Base-by-base conservation (phyloP, 495 filamentous ascomycete species). In the Chaetomium fimeti region DNA sequence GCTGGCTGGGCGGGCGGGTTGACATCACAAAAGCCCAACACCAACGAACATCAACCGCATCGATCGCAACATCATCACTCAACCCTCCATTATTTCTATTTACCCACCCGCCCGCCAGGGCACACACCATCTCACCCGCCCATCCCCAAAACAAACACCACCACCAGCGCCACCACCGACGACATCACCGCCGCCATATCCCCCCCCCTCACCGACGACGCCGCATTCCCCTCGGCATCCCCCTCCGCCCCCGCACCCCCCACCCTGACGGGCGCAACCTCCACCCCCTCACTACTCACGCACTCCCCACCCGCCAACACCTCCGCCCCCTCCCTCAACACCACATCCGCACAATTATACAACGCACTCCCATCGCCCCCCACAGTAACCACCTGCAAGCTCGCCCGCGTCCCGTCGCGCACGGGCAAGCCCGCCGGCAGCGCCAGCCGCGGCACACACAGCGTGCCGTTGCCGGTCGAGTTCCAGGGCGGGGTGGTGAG, bases 281-380 rank as follows among this genome's bases (percentile, higher is more conserved):
- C 60, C n/a, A 80, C 61, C 2, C 74, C 77, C 8, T 79, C 78
- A 24, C 75, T 74, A 51, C 82, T 87, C 58, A 72, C 72, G 74
- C 86, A 88, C 13, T 72, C 58, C 24, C 74, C 71, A n/a, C 68
- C 76, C 6, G 62, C 56, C 18, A 83, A 77, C 3, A 70, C 40
- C 16, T 62, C 68, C 6, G 81, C 85, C 13, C 75, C 71, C 51
- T 75, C 63, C 25, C 74, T 74, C 75, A 89, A 87, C 16, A 76
- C 81, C 66, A 88, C 83, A 63, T 89, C 87, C 60, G 85, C 85
- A 68, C 87, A 89, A 66, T 88, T 89, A 66, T 88, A 89, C 57
- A 89, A 66, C 9, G 81, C 78, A 53, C 68, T 73, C 8, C 86
- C 87, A 9, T 60, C 75, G 0, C 64, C 60, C 5, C 75, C 77